Evolutionary conservation across 441 rosid species (phyloP), one percentile per base, ranked within the genome.

Genomic region (Mallotus repandus): DNA sequence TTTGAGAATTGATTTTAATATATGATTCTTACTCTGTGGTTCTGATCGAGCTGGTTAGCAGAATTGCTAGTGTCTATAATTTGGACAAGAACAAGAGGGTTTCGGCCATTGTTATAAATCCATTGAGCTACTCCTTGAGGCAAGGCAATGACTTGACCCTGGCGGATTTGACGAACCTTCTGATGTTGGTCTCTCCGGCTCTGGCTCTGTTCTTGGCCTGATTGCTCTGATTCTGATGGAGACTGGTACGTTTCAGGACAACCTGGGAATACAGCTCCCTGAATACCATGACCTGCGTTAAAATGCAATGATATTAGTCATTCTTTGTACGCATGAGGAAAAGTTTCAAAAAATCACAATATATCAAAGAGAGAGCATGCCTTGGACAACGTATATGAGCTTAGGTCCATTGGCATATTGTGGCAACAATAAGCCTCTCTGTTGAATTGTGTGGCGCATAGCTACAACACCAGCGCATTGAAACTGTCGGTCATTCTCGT

Each of bases 191-290:
- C 97, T 57, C 79, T 81, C 71, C 73, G 77, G 46, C 77, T 78
- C 21, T 72, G 74, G 16, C 84, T 78, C 21, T 72, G 74, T n/a
- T 83, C 73, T 63, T 54, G 22, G 15, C 56, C 54, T 53, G 48
- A 77, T 8, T 68, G n/a, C 8, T 79, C 78, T 67, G 63, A 25
- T 19, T 84, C 86, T 4, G 89, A 22, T 46, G 67, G 77, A 50
- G 89, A 83, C 82, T 87, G 89, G 83, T 45, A 90, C 16, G 97
- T 90, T 77, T 85, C 92, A 0, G 97, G 90, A 65, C 91, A 94
- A 10, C 92, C 94, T 9, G 97, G 85, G 58, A 89, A 56, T 6
- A 79, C 84, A 4, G 81, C 71, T 52, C 92, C 93, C 5, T 74
- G 76, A 25, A 86, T 21, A 21, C 96, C 92, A 53, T 25, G 68